phyloP scores from a whole-genome alignment of 164 flowering plant genomes.

The Tetracentron sinense region DNA sequence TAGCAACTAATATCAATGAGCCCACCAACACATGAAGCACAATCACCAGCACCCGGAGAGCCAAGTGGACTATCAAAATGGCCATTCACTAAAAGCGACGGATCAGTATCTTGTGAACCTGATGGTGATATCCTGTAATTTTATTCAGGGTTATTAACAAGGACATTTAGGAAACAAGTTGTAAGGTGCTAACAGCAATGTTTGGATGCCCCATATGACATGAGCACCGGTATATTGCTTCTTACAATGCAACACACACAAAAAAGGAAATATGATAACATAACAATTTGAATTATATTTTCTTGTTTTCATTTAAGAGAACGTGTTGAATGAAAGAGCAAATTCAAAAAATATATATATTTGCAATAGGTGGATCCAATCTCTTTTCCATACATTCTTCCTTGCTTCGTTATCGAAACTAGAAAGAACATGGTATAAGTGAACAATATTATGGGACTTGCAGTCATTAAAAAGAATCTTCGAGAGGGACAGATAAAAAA shows the following conservation, averaged over 20 bases:
- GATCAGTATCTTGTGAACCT: conserved; percentile 59
- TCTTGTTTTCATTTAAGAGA: too few relatives aligned
- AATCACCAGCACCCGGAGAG: conserved; percentile 98
- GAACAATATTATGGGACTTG: too few relatives aligned
- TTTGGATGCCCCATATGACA: background rate
- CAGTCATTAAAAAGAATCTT: too few relatives aligned
- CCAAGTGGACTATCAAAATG: conserved; percentile 94
- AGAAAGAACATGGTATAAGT: too few relatives aligned
- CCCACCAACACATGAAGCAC: conserved; percentile 98
- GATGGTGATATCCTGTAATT: conserved; percentile 71
- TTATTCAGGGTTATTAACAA: conserved; percentile 3
- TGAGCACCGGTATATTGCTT: background rate
- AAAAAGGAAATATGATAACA: background rate
- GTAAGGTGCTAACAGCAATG: conserved; percentile 5
- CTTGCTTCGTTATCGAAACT: too few relatives aligned
- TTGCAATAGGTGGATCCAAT: too few relatives aligned
- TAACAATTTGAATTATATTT: too few relatives aligned
- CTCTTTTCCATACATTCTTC: too few relatives aligned
- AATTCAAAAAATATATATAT: too few relatives aligned
- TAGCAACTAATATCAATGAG: conserved; percentile 4
- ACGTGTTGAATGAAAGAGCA: too few relatives aligned
- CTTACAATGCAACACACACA: background rate
- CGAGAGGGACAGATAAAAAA: too few relatives aligned
- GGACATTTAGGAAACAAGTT: background rate
- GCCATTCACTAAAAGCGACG: conserved; percentile 81